Evolutionary conservation across 1,139 yeast species (phyloP).

Genomic region (Protomyces lactucae-debilis): DNA sequence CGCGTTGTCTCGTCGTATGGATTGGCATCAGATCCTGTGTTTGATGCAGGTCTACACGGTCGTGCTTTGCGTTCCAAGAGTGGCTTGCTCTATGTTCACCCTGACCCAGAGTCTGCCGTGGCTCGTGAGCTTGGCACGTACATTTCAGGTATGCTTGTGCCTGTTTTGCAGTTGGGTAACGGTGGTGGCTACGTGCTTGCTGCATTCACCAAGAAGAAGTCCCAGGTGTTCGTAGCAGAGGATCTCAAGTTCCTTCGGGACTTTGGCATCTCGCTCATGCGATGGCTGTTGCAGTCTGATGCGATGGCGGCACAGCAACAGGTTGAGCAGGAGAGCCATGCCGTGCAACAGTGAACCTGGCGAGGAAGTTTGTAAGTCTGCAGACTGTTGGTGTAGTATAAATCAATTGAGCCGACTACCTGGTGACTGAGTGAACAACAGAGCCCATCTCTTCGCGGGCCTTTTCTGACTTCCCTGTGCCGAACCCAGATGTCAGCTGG

Average conservation of each 20-base stretch:
- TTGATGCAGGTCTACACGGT: slow-evolving; percentile 33
- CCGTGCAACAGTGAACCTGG: neutral
- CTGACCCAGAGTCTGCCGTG: slow-evolving; percentile 40
- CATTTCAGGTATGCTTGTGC: slow-evolving; percentile 25
- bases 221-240: slow-evolving; percentile 22
- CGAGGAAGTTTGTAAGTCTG: no score
- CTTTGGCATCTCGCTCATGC: slow-evolving; percentile 23
- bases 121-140: slow-evolving; percentile 23
- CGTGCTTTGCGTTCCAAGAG: slow-evolving; percentile 41
- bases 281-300: slow-evolving; percentile 24
- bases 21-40: slow-evolving; percentile 30
- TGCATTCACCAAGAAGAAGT: slow-evolving; percentile 25
- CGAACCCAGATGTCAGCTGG: no score
- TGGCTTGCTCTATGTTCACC: slow-evolving; percentile 37
- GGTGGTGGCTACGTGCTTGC: slow-evolving; percentile 27
- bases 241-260: slow-evolving; percentile 23
- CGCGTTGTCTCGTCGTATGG: slow-evolving; percentile 34
- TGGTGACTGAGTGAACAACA: no score
- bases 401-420: no score
- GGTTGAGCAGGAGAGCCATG: neutral
- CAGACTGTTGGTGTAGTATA: no score
- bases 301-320: slow-evolving; percentile 12
- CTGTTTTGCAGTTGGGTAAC: slow-evolving; percentile 16
- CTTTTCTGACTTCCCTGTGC: no score
- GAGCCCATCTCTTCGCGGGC: no score